Percentiles rank a stretch among this genome's conserved stretches.
Conservation (phyloP, 2,329 filamentous ascomycete genomes). For the Colletotrichum sp. region DNA sequence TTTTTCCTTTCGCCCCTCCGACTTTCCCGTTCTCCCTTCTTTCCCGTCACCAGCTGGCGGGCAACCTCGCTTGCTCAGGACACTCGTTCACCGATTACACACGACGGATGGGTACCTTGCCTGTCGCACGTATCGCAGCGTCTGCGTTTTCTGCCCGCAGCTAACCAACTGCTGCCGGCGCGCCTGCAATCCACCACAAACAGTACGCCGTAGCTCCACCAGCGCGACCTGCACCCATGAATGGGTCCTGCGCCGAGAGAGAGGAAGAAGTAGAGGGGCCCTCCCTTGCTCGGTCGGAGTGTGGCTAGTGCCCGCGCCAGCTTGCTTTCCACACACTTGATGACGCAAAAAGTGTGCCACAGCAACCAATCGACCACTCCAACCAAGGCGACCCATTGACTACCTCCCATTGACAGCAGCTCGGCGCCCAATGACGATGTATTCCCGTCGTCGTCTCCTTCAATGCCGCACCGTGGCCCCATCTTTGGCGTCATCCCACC, state of each 20-base stretch:
- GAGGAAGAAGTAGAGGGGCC: neutral
- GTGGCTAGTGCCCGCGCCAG: conserved; percentile 22
- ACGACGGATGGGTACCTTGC: neutral
- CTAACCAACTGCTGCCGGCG: neutral
- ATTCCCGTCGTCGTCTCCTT: neutral
- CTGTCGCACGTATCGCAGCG: neutral
- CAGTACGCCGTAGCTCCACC: neutral
- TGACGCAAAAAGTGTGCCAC: conserved; percentile 25
- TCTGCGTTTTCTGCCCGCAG: neutral
- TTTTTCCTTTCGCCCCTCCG: neutral
- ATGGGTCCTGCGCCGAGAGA: neutral
- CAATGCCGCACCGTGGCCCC: neutral
- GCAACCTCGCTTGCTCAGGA: neutral
- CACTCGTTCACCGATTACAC: neutral
- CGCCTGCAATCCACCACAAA: neutral
- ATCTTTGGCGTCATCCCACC: conserved; percentile 20
- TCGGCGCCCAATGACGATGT: conserved; percentile 4
- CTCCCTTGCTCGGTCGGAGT: conserved; percentile 1
- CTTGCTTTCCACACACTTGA: conserved; percentile 18
- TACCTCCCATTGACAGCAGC: neutral
- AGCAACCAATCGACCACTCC: conserved; percentile 18
- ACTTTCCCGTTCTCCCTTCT: neutral
- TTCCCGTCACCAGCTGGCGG: neutral
- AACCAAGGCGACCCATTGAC: neutral
- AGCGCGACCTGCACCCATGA: neutral